Base-by-base conservation (phyloP, 495 filamentous ascomycete species). In the Tuber microsphaerosporum region DNA sequence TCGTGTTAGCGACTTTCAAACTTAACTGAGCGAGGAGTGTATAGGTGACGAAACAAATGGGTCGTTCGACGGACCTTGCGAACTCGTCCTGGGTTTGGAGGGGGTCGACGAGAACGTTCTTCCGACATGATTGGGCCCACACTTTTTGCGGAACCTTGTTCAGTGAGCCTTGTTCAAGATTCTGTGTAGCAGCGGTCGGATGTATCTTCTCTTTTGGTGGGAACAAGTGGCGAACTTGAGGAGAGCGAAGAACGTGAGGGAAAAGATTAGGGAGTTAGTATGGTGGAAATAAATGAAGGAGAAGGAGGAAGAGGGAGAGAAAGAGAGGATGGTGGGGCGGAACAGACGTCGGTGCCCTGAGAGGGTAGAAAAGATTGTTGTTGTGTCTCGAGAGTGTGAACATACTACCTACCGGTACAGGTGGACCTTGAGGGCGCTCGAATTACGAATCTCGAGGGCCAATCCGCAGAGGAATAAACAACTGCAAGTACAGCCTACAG, bases 381-480 rank as follows among this genome's bases (percentile, higher is more conserved):
- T 76, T 78, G 78, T 73, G 75, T 70, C 78, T 81, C 71, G 51
- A 75, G 69, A 26, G 72, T 48, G 71, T 51, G 77, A 69, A 75
- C 34, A 26, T 65, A 37, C 71, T 37, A 69, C 75, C 75, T 65
- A 31, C 56, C 56, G 14, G 26, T 65, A 65, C 48, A 70, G 77
- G n/a, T 37, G 42, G 75, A 73, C 41, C 72, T 31, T 65, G 77
- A 45, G 4, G 77, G 71, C 31, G 72, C 77, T 71, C 75, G 73
- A 73, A 79, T 77, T 41, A 75, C 71, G 44, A 82, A 73, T 19
- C 79, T 74, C 9, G 76, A 81, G 42, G 80, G 81, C 46, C 79
- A 81, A 26, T 81, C 70, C 17, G 79, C 78, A 37, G 74, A 76
- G 41, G 76, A 73, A 51, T 81, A 77, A 51, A 80, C 81, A 79